phyloP scores from a whole-genome alignment of 2,329 filamentous ascomycete genomes.

The Thermothelomyces thermophilus region DNA sequence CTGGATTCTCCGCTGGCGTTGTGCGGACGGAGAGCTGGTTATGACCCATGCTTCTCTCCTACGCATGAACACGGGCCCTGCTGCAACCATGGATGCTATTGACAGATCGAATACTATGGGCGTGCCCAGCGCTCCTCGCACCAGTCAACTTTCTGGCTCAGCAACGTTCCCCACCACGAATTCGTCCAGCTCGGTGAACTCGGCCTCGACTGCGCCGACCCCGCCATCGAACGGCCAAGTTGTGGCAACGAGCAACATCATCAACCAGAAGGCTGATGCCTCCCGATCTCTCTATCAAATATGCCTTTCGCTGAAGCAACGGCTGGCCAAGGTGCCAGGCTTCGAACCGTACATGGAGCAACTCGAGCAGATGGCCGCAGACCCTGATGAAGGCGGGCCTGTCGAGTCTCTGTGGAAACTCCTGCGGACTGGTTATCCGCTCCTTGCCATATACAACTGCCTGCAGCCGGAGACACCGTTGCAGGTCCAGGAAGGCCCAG shows the following conservation, averaged over 20 bases:
- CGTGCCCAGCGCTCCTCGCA: slow-evolving; percentile 47
- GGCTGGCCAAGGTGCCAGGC: slow-evolving; percentile 73
- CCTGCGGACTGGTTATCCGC: slow-evolving; percentile 73
- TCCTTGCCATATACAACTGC: slow-evolving; percentile 84
- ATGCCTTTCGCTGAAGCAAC: slow-evolving; percentile 75
- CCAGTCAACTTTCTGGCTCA: slow-evolving; percentile 57
- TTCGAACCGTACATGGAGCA: slow-evolving; percentile 71
- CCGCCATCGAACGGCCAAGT: slow-evolving; percentile 49
- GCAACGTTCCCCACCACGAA: slow-evolving; percentile 49
- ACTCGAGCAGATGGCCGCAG: slow-evolving; percentile 59
- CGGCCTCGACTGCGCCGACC: slow-evolving; percentile 41
- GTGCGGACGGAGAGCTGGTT: slow-evolving; percentile 38
- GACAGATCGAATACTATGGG: slow-evolving; percentile 44
- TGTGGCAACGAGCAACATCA: slow-evolving; percentile 82
- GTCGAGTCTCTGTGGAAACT: slow-evolving; percentile 89
- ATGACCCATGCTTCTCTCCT: slow-evolving; percentile 56
- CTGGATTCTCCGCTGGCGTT: slow-evolving; percentile 9
- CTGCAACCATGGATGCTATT: slow-evolving; percentile 42
- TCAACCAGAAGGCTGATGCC: slow-evolving; percentile 93
- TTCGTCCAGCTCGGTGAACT: slow-evolving; percentile 47
- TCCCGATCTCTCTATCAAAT: slow-evolving; percentile 91
- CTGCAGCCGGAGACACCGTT: slow-evolving; percentile 65
- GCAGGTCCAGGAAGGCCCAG: slow-evolving; percentile 55
- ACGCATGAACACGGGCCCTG: slow-evolving; percentile 52
- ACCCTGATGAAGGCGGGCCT: slow-evolving; percentile 61